Conservation (phyloP, 177 flowering plant genomes). For the Tripterygium wilfordii region DNA sequence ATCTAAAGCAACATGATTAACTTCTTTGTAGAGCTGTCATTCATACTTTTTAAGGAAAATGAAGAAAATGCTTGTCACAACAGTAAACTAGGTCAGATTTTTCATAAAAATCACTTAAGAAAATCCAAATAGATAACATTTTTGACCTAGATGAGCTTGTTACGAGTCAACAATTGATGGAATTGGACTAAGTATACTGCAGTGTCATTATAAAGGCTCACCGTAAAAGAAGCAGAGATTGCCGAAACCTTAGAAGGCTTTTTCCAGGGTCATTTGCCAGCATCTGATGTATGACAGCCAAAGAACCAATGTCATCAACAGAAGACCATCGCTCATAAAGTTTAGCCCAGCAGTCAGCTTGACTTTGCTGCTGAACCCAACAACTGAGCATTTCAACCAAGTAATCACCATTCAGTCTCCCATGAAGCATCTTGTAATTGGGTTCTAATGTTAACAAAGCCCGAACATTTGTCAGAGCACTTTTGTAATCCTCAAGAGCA, state of each 20-base stretch:
- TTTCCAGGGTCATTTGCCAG: constrained; percentile 56
- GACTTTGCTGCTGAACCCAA: constrained; percentile 43
- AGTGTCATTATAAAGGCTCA: constrained; percentile 10
- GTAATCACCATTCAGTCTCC: constrained; percentile 45
- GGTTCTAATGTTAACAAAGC: constrained; percentile 68
- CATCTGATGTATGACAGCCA: constrained; percentile 87
- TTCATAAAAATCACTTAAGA: too few relatives aligned
- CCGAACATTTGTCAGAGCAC: constrained; percentile 55
- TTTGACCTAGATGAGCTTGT: too few relatives aligned
- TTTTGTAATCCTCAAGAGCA: constrained; percentile 54
- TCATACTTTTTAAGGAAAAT: too few relatives aligned
- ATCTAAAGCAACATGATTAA: too few relatives aligned
- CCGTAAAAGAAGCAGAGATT: constrained; percentile 79
- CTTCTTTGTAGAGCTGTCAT: too few relatives aligned
- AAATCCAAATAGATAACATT: too few relatives aligned
- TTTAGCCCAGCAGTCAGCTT: constrained; percentile 86
- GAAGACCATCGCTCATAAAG: constrained; percentile 76
- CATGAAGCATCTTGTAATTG: constrained; percentile 60
- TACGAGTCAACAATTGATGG: too few relatives aligned
- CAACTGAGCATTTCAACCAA: constrained; percentile 49
- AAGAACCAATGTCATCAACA: constrained; percentile 87
- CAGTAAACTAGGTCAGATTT: too few relatives aligned
- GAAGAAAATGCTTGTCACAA: too few relatives aligned
- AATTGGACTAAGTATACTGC: too few relatives aligned
- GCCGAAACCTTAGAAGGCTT: constrained; percentile 63